Evolutionary conservation across 2,329 filamentous ascomycete species (phyloP).

Genomic region (Claviceps humidiphila): DNA sequence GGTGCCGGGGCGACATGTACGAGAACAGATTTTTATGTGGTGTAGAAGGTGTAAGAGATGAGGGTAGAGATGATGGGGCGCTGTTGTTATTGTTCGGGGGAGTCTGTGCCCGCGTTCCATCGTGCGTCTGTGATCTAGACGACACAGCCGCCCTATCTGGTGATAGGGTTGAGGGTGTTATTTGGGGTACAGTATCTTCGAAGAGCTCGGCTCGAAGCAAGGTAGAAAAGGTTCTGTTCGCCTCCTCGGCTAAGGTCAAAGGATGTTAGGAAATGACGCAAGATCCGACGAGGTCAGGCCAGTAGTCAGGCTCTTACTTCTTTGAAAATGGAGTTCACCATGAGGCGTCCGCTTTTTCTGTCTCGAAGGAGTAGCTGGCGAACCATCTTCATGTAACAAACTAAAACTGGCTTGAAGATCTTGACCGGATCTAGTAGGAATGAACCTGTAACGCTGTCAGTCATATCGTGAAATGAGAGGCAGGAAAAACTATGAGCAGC

Average conservation of each 20-base stretch:
- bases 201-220: slow-evolving; percentile 86
- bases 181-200: slow-evolving; percentile 76
- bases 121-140: slow-evolving; percentile 40
- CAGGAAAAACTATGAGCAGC: not conserved
- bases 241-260: slow-evolving; percentile 59
- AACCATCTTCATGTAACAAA: slow-evolving; percentile 81
- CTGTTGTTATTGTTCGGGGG: slow-evolving; percentile 49
- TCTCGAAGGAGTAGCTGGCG: slow-evolving; percentile 79
- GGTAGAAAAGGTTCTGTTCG: slow-evolving; percentile 82
- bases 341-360: slow-evolving; percentile 75
- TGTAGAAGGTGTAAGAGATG: slow-evolving; percentile 77
- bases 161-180: slow-evolving; percentile 49
- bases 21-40: slow-evolving; percentile 96
- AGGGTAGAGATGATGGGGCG: slow-evolving; percentile 45
- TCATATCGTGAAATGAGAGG: not conserved
- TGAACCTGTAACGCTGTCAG: slow-evolving; percentile 53
- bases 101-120: slow-evolving; percentile 64
- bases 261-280: slow-evolving; percentile 2
- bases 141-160: slow-evolving; percentile 41
- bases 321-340: slow-evolving; percentile 87
- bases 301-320: slow-evolving; percentile 45
- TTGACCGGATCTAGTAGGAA: slow-evolving; percentile 84
- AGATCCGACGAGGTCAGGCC: not conserved
- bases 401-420: slow-evolving; percentile 90
- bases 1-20: slow-evolving; percentile 66